These are phyloP conservation scores for Trichoderma sp. DNA, from an alignment of 2,329 filamentous ascomycete genomes.

Conservation along the genomic window DNA sequence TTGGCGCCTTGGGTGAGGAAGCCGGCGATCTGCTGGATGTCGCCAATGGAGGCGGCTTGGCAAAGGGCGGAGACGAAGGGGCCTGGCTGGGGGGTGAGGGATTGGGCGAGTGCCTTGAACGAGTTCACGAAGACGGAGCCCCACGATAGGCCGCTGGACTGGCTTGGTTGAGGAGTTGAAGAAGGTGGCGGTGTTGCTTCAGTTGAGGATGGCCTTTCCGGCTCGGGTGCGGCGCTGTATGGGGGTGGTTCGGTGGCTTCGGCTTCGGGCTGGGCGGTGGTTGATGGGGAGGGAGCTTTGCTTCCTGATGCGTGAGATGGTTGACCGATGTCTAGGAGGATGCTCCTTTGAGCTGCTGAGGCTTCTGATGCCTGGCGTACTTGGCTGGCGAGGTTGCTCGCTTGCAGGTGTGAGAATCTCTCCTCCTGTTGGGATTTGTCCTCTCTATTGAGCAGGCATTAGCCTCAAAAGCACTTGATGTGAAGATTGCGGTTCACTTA, in stretches of 20 bases:
- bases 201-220: background rate
- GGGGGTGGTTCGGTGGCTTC: constrained; percentile 34
- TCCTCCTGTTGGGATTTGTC: constrained; percentile 36
- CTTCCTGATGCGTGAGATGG: background rate
- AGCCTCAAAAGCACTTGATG: background rate
- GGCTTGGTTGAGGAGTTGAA: constrained; percentile 13
- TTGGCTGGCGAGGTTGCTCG: constrained; percentile 32
- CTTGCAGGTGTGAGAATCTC: constrained; percentile 30
- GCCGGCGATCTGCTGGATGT: constrained; percentile 40
- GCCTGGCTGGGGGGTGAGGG: constrained; percentile 41
- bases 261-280: constrained; percentile 23
- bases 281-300: constrained; percentile 27
- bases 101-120: constrained; percentile 42
- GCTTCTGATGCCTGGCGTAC: constrained; percentile 31
- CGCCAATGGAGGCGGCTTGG: constrained; percentile 40
- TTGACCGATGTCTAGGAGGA: constrained; percentile 23
- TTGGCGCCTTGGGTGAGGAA: constrained; percentile 43
- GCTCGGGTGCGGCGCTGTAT: constrained; percentile 25
- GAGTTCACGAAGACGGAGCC: constrained; percentile 40
- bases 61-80: constrained; percentile 44
- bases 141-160: constrained; percentile 30
- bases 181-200: constrained; percentile 21
- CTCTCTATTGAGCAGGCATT: background rate
- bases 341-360: constrained; percentile 31
- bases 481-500: constrained; percentile 2